These are phyloP conservation scores for Ophiostoma quercus DNA, from an alignment of 2,329 filamentous ascomycete genomes.

Conservation along the genomic window DNA sequence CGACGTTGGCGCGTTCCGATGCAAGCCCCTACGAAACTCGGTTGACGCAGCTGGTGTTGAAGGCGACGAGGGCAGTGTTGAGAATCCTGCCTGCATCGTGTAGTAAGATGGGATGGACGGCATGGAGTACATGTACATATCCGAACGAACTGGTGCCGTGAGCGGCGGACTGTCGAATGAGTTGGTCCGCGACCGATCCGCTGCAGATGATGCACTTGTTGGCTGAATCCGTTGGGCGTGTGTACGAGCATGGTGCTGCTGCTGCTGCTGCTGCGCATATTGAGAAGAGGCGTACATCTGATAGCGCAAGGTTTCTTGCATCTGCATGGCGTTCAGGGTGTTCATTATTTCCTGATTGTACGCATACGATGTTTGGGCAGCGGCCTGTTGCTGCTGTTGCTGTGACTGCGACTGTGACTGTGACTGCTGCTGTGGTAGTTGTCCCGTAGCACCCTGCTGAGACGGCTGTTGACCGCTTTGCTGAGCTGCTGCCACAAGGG, in stretches of 20 bases:
- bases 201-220: slow-evolving; percentile 34
- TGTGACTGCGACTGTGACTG: slow-evolving; percentile 35
- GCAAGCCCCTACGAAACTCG: slow-evolving; percentile 54
- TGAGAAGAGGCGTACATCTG: slow-evolving; percentile 46
- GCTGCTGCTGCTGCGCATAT: slow-evolving; percentile 39
- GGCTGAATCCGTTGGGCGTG: slow-evolving; percentile 43
- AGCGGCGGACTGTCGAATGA: slow-evolving; percentile 59
- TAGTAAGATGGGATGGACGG: slow-evolving; percentile 43
- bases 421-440: slow-evolving; percentile 37
- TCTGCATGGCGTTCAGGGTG: slow-evolving; percentile 34
- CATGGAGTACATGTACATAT: slow-evolving; percentile 50
- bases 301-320: slow-evolving; percentile 40
- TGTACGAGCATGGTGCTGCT: slow-evolving; percentile 36
- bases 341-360: slow-evolving; percentile 33
- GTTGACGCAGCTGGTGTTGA: slow-evolving; percentile 41
- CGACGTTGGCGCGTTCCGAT: slow-evolving; percentile 48
- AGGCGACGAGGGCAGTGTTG: slow-evolving; percentile 54
- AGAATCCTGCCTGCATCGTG: slow-evolving; percentile 35
- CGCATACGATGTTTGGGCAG: slow-evolving; percentile 36
- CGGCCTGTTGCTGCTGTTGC: slow-evolving; percentile 39
- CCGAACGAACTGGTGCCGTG: slow-evolving; percentile 53
- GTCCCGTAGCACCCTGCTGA: slow-evolving; percentile 36
- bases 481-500: slow-evolving; percentile 33
- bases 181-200: slow-evolving; percentile 54
- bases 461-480: slow-evolving; percentile 32